Base-by-base conservation (phyloP, 768 basidiomycete species). In the Phylloporus sp. region DNA sequence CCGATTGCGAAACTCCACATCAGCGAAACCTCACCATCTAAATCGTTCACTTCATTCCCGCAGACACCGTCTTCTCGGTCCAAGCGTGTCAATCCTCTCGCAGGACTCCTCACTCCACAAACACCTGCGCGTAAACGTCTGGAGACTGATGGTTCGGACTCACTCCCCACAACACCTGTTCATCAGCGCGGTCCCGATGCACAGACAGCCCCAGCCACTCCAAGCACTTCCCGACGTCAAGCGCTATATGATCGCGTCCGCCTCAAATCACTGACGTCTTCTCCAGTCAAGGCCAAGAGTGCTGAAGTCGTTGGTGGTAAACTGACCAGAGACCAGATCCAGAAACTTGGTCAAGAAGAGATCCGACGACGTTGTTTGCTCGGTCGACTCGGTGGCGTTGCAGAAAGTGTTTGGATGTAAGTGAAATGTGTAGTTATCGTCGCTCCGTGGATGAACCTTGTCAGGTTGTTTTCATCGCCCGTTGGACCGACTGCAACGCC, bases 331-430 rank as follows among this genome's bases (percentile, higher is more conserved):
- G 87, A 88, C 47, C 80, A 86, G 57, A 73, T 90, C 55, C 67
- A 84, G 38, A 86, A 84, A 68, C 71, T 91, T 49, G 76, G 83
- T 36, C 88, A 90, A 62, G 88, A 91, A 52, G 90, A 88, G 63
- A 79, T 87, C 71, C 78, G 88, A 53, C 77, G 86, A 51, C 76
- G 89, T 32, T 89, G 86, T 57, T 66, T 91, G 27, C 74, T 93
- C 8, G 90, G 90, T 45, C 81, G 91, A 18, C 77, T 93, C 7
- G 78, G 79, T 24, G 85, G 86, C 10, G 80, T 93, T 26, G 91
- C 91, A n/a, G 90, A 93, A 63, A 87, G 89, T 56, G 80, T 86
- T 16, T 92, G 90, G 88, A 91, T 91, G 91, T 88, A 55, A 67
- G 84, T 51, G 28, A 24, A 27, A 45, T 31, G 8, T 4, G 16